These are phyloP conservation scores for Ophiocordyceps camponoti-leonardi DNA, from an alignment of 2,329 filamentous ascomycete species.

Conservation along the genomic window DNA sequence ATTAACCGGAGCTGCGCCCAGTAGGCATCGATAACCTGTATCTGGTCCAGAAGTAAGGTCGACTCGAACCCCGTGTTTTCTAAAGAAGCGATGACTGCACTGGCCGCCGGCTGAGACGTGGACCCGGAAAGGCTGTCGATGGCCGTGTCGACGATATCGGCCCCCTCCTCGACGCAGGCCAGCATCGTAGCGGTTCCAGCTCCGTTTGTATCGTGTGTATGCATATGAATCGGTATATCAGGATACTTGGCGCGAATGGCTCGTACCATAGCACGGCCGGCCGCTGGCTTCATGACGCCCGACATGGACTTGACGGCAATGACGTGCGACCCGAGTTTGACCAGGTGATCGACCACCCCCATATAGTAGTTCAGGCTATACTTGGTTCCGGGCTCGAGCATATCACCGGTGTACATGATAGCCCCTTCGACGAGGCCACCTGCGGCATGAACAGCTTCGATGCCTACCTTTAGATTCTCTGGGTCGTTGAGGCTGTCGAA, in stretches of 20 bases:
- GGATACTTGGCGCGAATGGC: constrained; percentile 87
- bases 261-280: constrained; percentile 73
- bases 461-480: constrained; percentile 87
- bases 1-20: constrained; percentile 92
- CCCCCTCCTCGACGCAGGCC: constrained; percentile 81
- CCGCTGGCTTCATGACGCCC: constrained; percentile 86
- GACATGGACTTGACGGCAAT: constrained; percentile 96
- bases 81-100: constrained; percentile 82
- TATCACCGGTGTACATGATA: constrained; percentile 62
- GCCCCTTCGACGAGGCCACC: constrained; percentile 88
- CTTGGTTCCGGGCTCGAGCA: constrained; percentile 78
- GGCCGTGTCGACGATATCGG: constrained; percentile 87
- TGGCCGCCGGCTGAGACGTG: constrained; percentile 95
- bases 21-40: constrained; percentile 82
- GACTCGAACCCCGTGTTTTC: constrained; percentile 69
- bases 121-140: constrained; percentile 95
- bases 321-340: constrained; percentile 75
- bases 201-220: constrained; percentile 89
- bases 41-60: constrained; percentile 61
- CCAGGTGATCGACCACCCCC: constrained; percentile 71
- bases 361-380: constrained; percentile 96
- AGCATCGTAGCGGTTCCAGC: constrained; percentile 74
- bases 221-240: constrained; percentile 94
- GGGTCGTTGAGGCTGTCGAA: constrained; percentile 96
- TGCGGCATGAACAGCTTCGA: constrained; percentile 89